Percentiles rank a stretch among this genome's conserved stretches.
Evolutionary conservation across 495 filamentous ascomycete genomes (phyloP).

Genomic region (Patellaria atrata): DNA sequence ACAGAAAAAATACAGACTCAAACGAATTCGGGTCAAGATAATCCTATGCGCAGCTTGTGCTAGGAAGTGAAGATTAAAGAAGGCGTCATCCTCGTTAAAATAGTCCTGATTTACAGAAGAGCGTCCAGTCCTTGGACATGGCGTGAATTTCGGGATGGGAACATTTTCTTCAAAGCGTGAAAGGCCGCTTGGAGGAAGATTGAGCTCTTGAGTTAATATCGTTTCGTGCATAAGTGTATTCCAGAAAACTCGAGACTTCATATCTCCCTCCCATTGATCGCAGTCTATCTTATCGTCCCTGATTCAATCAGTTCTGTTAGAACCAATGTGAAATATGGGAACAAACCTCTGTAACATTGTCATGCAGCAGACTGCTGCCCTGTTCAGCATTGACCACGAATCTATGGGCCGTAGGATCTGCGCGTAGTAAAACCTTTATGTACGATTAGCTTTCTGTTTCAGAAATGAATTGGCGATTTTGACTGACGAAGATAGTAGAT

Average conservation of each 20-base stretch:
- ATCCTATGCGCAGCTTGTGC: slow-evolving; percentile 17
- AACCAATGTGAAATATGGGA: too few relatives aligned
- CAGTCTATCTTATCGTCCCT: slow-evolving; percentile 10
- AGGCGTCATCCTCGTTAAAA: slow-evolving; percentile 15
- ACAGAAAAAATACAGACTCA: slow-evolving; percentile 11
- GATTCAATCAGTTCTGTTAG: too few relatives aligned
- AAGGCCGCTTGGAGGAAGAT: slow-evolving; percentile 11
- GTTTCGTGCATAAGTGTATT: slow-evolving; percentile 19
- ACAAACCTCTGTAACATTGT: slow-evolving; percentile 12
- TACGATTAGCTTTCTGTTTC: too few relatives aligned
- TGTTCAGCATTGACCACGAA: slow-evolving; percentile 17
- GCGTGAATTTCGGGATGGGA: slow-evolving; percentile 16
- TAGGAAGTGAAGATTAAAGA: slow-evolving; percentile 20
- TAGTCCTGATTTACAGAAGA: too few relatives aligned
- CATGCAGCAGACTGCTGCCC: slow-evolving; percentile 16
- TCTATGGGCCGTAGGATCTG: slow-evolving; percentile 17
- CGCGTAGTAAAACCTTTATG: slow-evolving; percentile 16
- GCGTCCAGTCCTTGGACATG: slow-evolving; percentile 7
- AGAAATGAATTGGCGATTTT: too few relatives aligned
- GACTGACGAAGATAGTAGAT: slow-evolving; percentile 17
- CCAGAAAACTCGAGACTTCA: slow-evolving; percentile 17
- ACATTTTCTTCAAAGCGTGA: slow-evolving; percentile 14
- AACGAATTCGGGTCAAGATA: slow-evolving; percentile 13
- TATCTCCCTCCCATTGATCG: slow-evolving; percentile 17
- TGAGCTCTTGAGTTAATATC: slow-evolving; percentile 17